Conservation (phyloP, 441 rosid genomes). For the Rhodomyrtus psidioides region DNA sequence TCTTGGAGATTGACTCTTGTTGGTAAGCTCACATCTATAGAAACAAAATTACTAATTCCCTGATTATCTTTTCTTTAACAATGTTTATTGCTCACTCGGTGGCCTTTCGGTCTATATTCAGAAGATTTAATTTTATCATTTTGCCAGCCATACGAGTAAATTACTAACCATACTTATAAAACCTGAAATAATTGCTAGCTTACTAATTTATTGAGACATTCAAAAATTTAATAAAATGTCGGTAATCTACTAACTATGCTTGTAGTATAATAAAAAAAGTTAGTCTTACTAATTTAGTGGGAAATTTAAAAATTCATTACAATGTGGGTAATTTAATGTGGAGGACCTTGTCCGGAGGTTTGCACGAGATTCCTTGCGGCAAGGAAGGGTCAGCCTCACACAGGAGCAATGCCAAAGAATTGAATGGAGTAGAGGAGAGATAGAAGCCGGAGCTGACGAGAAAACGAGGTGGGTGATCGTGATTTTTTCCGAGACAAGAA, state of each 20-base stretch:
- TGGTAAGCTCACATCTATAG: too few relatives aligned
- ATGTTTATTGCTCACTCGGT: too few relatives aligned
- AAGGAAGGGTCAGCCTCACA: too few relatives aligned
- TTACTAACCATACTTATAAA: not conserved
- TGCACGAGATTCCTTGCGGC: not conserved
- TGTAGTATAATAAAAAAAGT: not conserved
- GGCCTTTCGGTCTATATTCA: too few relatives aligned
- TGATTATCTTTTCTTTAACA: too few relatives aligned
- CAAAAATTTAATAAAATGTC: not conserved
- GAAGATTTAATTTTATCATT: too few relatives aligned
- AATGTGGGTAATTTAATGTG: not conserved
- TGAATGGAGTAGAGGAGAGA: not conserved
- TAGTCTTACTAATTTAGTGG: not conserved
- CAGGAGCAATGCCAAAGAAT: not conserved
- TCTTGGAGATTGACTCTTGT: too few relatives aligned
- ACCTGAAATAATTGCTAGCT: not conserved
- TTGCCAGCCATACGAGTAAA: not conserved
- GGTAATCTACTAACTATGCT: not conserved
- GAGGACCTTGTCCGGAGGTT: not conserved
- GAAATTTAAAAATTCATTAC: not conserved
- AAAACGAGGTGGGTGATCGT: not conserved
- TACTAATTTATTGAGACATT: not conserved
- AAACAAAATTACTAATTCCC: too few relatives aligned
- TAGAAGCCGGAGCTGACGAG: not conserved
- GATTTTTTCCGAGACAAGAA: not conserved